A percentile compares a stretch with the other conserved stretches of the same genome.
phyloP scores from a whole-genome alignment of 2,329 filamentous ascomycete genomes.

The Stagonosporopsis vannaccii region DNA sequence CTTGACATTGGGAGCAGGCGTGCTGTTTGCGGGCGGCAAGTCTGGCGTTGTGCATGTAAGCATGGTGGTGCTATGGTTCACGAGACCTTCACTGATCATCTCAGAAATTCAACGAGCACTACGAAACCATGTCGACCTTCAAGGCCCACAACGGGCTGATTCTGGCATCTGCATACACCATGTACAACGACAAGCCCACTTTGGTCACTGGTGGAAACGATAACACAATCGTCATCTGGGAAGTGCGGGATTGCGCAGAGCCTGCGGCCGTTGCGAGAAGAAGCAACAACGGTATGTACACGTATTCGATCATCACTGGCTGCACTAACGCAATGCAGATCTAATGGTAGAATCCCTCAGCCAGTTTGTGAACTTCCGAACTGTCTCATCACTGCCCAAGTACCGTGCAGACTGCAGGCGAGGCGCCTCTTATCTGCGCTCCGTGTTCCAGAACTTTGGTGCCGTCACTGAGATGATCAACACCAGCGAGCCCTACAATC shows the following conservation, averaged over 20 bases:
- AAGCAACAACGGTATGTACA: conserved; percentile 63
- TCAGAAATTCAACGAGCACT: conserved; percentile 79
- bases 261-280: conserved; percentile 55
- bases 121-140: conserved; percentile 80
- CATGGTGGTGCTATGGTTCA: neutral
- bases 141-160: conserved; percentile 87
- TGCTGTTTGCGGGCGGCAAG: conserved; percentile 87
- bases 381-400: conserved; percentile 84
- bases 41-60: conserved; percentile 80
- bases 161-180: conserved; percentile 79
- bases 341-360: conserved; percentile 70
- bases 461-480: conserved; percentile 85
- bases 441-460: conserved; percentile 90
- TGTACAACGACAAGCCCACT: conserved; percentile 74
- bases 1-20: conserved; percentile 83
- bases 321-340: conserved; percentile 53
- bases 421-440: conserved; percentile 88
- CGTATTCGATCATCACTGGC: conserved; percentile 6
- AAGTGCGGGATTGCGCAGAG: conserved; percentile 66
- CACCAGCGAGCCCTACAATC: conserved; percentile 79
- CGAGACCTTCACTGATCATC: neutral
- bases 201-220: conserved; percentile 96
- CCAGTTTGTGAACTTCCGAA: conserved; percentile 90
- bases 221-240: conserved; percentile 87
- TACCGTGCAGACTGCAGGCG: conserved; percentile 91